These are phyloP conservation scores for Epichloe gansuensis DNA, from an alignment of 2,329 filamentous ascomycete species.

Conservation along the genomic window DNA sequence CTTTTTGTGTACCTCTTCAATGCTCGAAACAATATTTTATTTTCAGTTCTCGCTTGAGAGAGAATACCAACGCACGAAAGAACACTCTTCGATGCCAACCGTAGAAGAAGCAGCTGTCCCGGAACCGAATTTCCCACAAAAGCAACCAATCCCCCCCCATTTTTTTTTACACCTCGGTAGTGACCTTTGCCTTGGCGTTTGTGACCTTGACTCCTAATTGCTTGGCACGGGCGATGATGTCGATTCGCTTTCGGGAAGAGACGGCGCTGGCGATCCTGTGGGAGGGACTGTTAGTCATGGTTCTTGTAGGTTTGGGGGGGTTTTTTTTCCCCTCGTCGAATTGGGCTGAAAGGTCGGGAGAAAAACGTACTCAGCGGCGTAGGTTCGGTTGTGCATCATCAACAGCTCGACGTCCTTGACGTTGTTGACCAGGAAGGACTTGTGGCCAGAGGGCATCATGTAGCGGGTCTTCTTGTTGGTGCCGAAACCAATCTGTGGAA, in stretches of 20 bases:
- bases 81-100: constrained; percentile 6
- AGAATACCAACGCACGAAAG: constrained; percentile 2
- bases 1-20: neutral
- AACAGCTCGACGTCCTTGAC: constrained; percentile 89
- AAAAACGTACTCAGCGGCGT: constrained; percentile 82
- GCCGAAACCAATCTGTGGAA: constrained; percentile 80
- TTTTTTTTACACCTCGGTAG: constrained; percentile 65
- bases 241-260: constrained; percentile 96
- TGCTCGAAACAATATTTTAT: neutral
- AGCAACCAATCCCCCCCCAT: neutral
- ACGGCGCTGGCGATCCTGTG: constrained; percentile 91
- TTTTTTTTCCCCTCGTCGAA: no score
- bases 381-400: constrained; percentile 99
- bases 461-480: constrained; percentile 99
- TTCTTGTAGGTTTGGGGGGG: no score
- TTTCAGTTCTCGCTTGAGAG: neutral
- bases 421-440: constrained; percentile 99
- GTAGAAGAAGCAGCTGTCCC: constrained; percentile 5
- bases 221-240: constrained; percentile 95
- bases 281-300: neutral
- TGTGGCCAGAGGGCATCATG: constrained; percentile 98
- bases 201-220: constrained; percentile 99
- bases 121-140: constrained; percentile 2
- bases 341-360: no score
- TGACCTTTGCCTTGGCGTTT: constrained; percentile 98